phyloP scores from a whole-genome alignment of 305 asterid species.

The Petunia hybrid region DNA sequence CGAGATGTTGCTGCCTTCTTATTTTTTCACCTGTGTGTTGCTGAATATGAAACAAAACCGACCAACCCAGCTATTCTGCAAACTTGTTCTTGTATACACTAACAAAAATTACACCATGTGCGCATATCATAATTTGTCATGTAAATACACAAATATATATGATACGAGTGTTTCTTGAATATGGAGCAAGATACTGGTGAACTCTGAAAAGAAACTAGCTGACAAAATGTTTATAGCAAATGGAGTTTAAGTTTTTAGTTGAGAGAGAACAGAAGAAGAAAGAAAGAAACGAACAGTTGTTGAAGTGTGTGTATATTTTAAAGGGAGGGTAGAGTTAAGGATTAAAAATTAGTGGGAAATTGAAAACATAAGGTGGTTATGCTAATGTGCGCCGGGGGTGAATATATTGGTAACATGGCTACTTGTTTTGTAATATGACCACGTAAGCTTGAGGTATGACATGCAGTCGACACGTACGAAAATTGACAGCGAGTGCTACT shows the following conservation, averaged over 20 bases:
- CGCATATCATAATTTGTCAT: background rate
- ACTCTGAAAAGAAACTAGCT: background rate
- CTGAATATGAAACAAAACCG: background rate
- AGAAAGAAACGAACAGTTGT: conserved; percentile 3
- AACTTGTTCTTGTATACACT: conserved; percentile 3
- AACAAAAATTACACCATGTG: conserved; percentile 4
- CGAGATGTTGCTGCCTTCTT: too few species aligned
- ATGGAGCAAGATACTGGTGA: background rate
- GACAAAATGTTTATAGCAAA: background rate
- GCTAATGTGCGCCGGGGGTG: conserved; percentile 34
- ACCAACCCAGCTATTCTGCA: conserved; percentile 7
- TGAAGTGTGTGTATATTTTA: conserved; percentile 25
- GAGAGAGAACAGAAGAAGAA: background rate
- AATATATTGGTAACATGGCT: background rate
- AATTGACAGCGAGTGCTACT: background rate
- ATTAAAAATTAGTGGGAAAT: conserved; percentile 35
- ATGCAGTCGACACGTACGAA: conserved; percentile 33
- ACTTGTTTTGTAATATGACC: conserved; percentile 4
- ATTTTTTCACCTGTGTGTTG: background rate
- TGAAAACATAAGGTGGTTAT: background rate
- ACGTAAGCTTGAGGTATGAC: conserved; percentile 29
- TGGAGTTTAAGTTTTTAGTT: background rate
- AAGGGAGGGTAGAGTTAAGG: conserved; percentile 21
- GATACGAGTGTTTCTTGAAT: background rate
- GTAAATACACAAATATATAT: background rate